Base-by-base conservation (phyloP, 179 eudicot species). In the Heliamphora pulchella region DNA sequence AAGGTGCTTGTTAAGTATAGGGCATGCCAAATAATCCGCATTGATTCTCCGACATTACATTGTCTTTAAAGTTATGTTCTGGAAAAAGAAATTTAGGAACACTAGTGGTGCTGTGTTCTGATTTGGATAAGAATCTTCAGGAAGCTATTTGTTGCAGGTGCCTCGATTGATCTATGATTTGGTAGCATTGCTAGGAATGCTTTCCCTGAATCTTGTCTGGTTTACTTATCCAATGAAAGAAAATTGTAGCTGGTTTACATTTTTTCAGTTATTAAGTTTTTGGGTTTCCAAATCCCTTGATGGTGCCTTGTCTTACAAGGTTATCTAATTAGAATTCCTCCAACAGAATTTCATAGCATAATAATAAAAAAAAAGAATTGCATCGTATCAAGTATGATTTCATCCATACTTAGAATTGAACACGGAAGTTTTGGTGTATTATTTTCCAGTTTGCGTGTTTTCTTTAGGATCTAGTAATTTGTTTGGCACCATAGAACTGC, bases 141-240 rank as follows among this genome's bases (percentile, higher is more conserved):
- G 18, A 39, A 55, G 44, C n/a, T 74, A 14, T 74, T 74, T 74
- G 77, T 55, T 55, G 20, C 78, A 41, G 78, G 57, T 55, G 78
- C 78, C 78, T 39, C 62, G 44, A 13, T 14, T 57, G 78, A 41
- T 74, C 20, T 69, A 14, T 69, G 73, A 69, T 69, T 5, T 44
- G 20, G 20, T 69, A 69, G 73, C 51, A 44, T 17, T 69, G 51
- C 73, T 5, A n/a, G 15, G 5, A 46, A 44, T 44, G 73, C 73
- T 41, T 39, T 11, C 7, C 48, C 1, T 14, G 71, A 66, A 10
- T 66, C n/a, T 66, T 73, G 61, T 61, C 58, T 46, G 11, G 76
- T 20, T 46, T 57, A 74, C 22, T 50, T 48, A n/a, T 51, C 43
- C 41, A n/a, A n/a, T 71, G 41, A 20, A 71, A 71, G 44, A 44